Evolutionary conservation across 169 alveolate species (phyloP), one percentile per base, ranked within the genome.

Genomic region (Eimeria nieschulzi): DNA sequence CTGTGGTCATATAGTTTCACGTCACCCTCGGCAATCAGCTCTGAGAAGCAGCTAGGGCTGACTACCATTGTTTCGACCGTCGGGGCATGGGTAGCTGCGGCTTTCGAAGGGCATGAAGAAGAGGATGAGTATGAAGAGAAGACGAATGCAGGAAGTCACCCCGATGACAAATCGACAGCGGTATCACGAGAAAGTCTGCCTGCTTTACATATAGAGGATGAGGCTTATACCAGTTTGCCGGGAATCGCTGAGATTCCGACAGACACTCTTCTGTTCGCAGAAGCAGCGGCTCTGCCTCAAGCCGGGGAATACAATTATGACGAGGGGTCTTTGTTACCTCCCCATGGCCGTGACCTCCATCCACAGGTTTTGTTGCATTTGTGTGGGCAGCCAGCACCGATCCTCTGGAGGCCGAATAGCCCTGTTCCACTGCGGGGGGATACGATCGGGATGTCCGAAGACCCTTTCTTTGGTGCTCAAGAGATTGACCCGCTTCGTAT

Each of bases 41-140:
- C 88, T 12, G 66, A 53, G 9, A 73, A 80, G 61, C 76, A 55
- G 9, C 15, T 80, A 80, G 88, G 88, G 13, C 53, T 80, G 33
- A 26, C 13, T 26, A 46, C 88, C 23, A n/a, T 59, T 7, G 76
- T 80, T 26, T 80, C 88, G 33, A 17, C 88, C 33, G n/a, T 80
- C 17, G 88, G 88, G 5, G 55, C 88, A n/a, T 80, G 88, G 88
- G 63, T 80, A 19, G 53, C 88, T 56, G 88, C 76, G 63, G 76
- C 88, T 59, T 80, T 80, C 46, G 76, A 56, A 7, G 33, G 23
- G 61, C 88, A 26, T 26, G 75, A 61, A 7, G 61, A 33, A 59
- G 88, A 80, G 1, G 39, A 15, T 6, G 88, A 55, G 9, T 64
- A 55, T 9, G 86, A 76, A 2, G 23, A 7, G 71, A 54, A 21